Evolutionary conservation across 2,329 filamentous ascomycete genomes (phyloP).

Genomic region (Fusarium agapanthi): DNA sequence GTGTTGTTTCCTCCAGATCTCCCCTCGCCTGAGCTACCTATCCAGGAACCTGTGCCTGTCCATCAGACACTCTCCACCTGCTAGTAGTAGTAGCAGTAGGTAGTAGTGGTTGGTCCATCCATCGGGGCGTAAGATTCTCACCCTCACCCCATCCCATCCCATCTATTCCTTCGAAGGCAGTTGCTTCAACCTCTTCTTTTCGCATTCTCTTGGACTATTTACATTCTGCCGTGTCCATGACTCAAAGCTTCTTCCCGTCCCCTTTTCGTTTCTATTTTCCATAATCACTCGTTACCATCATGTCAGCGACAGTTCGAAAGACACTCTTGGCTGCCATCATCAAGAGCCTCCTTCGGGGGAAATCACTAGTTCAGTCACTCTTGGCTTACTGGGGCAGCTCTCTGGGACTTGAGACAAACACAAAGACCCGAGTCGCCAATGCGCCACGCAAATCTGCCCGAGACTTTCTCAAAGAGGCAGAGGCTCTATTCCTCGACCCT

Average conservation of each 20-base stretch:
- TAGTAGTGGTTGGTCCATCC: conserved; percentile 4
- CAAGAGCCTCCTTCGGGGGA: conserved; percentile 67
- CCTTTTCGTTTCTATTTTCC: conserved; percentile 24
- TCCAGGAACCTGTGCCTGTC: conserved; percentile 26
- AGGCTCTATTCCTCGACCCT: conserved; percentile 60
- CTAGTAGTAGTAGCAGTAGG: conserved; percentile 23
- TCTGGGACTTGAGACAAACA: conserved; percentile 44
- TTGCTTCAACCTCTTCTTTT: conserved; percentile 16
- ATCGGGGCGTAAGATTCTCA: conserved; percentile 38
- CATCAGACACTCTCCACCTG: conserved; percentile 35
- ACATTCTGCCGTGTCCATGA: conserved; percentile 37
- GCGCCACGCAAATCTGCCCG: conserved; percentile 46
- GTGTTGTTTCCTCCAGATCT: conserved; percentile 31
- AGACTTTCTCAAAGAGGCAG: conserved; percentile 67
- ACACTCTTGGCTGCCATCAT: conserved; percentile 63
- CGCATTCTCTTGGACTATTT: conserved; percentile 36
- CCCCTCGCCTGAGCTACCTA: conserved; percentile 28
- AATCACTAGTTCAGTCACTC: conserved; percentile 66
- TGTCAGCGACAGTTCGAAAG: conserved; percentile 62
- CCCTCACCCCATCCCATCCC: conserved; percentile 25
- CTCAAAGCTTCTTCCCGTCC: background rate
- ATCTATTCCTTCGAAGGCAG: conserved; percentile 20
- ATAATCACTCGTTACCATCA: conserved; percentile 63
- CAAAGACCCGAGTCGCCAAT: conserved; percentile 33
- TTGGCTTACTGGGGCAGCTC: conserved; percentile 63